These are phyloP conservation scores for Diaporthe aspalathi DNA, from an alignment of 2,329 filamentous ascomycete genomes.

Conservation along the genomic window DNA sequence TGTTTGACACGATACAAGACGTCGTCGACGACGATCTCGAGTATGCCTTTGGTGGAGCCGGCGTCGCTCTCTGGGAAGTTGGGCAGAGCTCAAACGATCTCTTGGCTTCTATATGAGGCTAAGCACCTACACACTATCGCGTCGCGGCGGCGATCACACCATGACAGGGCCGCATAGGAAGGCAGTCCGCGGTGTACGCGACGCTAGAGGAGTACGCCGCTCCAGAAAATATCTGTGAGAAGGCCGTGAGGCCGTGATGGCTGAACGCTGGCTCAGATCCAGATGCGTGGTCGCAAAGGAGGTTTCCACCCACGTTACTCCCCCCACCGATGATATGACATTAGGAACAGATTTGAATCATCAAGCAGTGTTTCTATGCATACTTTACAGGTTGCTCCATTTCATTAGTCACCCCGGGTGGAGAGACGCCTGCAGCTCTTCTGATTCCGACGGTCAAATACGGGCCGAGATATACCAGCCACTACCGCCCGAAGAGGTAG, in stretches of 20 bases:
- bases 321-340: not conserved
- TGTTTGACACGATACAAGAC: slow-evolving; percentile 35
- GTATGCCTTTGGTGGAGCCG: slow-evolving; percentile 33
- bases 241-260: not conserved
- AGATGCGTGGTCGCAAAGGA: not conserved
- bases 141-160: not conserved
- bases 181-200: not conserved
- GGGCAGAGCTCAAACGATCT: slow-evolving; percentile 39
- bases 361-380: not conserved
- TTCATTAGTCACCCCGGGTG: not conserved
- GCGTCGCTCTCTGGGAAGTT: slow-evolving; percentile 40
- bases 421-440: slow-evolving; percentile 21
- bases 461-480: slow-evolving; percentile 37
- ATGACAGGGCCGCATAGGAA: not conserved
- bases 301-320: too few relatives aligned
- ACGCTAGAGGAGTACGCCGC: not conserved
- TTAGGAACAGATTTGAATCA: not conserved
- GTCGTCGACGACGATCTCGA: slow-evolving; percentile 34
- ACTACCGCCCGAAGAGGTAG: slow-evolving; percentile 4
- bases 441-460: slow-evolving; percentile 41
- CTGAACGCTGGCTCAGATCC: not conserved
- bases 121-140: not conserved
- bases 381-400: not conserved
- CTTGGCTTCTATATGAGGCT: slow-evolving; percentile 32
- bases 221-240: not conserved